Conservation (phyloP, 129 eudicot genomes). For the Flaveria linearis region DNA sequence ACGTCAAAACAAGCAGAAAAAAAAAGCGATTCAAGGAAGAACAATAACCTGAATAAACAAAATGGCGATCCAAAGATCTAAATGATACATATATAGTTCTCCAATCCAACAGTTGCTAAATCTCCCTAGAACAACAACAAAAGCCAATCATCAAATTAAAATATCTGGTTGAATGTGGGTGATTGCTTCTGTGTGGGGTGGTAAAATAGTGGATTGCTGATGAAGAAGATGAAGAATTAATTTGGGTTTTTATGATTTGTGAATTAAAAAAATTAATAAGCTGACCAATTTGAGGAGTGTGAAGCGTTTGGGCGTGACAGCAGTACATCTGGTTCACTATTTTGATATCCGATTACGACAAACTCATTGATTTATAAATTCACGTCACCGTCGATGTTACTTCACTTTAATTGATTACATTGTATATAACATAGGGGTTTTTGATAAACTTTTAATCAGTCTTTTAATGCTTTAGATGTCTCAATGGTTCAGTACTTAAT, state of each 20-base stretch:
- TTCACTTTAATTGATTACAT: too few species aligned
- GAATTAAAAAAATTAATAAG: not conserved
- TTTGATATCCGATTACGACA: too few species aligned
- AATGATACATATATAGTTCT: not conserved
- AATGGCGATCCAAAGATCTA: constrained; percentile 19
- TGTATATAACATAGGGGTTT: too few species aligned
- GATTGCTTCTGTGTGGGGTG: constrained; percentile 19
- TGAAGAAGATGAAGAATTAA: constrained; percentile 19
- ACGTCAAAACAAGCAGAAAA: not conserved
- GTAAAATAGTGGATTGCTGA: constrained; percentile 7
- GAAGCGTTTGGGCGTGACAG: too few species aligned
- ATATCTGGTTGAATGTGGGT: constrained; percentile 3
- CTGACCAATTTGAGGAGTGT: not conserved
- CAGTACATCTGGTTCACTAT: too few species aligned
- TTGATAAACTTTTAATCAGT: too few species aligned
- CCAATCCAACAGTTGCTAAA: not conserved
- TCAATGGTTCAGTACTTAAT: too few species aligned
- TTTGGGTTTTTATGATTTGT: not conserved
- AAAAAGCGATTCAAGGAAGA: not conserved
- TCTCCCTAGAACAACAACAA: constrained; percentile 14
- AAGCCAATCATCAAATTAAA: constrained; percentile 1
- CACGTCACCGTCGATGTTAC: too few species aligned
- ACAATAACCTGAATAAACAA: constrained; percentile 11
- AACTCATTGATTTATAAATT: too few species aligned
- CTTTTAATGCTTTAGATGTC: too few species aligned